Evolutionary conservation across 306 rosid species (phyloP).

Genomic region (Malus sylvestris): DNA sequence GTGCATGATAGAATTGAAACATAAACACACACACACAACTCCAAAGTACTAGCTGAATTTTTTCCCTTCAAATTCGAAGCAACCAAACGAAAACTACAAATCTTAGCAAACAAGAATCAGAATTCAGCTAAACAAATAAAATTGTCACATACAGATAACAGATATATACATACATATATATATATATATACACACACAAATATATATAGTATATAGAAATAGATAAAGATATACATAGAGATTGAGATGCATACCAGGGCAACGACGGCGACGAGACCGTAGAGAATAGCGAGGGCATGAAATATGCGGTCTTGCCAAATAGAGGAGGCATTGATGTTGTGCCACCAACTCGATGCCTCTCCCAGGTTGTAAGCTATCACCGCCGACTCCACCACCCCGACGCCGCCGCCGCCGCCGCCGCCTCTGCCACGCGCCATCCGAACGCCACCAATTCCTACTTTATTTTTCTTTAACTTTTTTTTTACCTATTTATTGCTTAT

Average conservation of each 20-base stretch:
- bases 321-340: slow-evolving; percentile 56
- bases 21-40: neutral
- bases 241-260: slow-evolving; percentile 48
- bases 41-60: neutral
- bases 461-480: too few species aligned
- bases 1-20: neutral
- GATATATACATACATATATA: neutral
- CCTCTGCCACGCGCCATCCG: slow-evolving; percentile 45
- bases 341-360: slow-evolving; percentile 73
- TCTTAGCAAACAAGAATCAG: neutral
- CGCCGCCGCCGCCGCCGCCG: slow-evolving; percentile 9
- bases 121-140: neutral
- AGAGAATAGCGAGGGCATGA: slow-evolving; percentile 66
- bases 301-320: slow-evolving; percentile 83
- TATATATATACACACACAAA: neutral
- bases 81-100: neutral
- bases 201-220: neutral
- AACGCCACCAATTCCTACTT: neutral
- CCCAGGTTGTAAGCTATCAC: slow-evolving; percentile 44
- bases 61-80: neutral
- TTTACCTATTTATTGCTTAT: neutral
- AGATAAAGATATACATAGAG: neutral
- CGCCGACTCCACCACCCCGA: slow-evolving; percentile 28
- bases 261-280: slow-evolving; percentile 65
- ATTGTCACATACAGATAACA: neutral